A percentile compares a stretch with the other conserved stretches of the same genome.
Evolutionary conservation across 2,329 filamentous ascomycete genomes (phyloP).

Genomic region (Fusarium kyushuense): DNA sequence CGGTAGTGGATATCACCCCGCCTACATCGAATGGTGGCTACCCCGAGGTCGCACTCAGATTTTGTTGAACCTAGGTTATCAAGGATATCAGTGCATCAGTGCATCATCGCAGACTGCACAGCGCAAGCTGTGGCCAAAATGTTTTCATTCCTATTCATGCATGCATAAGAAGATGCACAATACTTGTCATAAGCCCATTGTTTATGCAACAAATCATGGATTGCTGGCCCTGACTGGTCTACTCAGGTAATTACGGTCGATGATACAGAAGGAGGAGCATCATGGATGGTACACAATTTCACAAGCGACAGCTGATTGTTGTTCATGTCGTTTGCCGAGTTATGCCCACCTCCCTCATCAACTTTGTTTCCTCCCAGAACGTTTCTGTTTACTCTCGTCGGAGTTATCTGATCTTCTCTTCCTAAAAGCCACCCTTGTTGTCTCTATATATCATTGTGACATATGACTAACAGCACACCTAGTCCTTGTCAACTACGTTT

Average conservation of each 20-base stretch:
- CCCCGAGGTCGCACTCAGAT: slow-evolving; percentile 29
- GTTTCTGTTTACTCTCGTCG: slow-evolving; percentile 3
- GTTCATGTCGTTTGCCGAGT: background rate
- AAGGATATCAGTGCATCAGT: slow-evolving; percentile 13
- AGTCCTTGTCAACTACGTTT: slow-evolving; percentile 13
- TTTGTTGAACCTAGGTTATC: slow-evolving; percentile 20
- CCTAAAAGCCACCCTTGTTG: slow-evolving; percentile 7
- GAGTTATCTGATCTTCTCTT: slow-evolving; percentile 34
- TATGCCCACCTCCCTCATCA: background rate
- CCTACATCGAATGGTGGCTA: slow-evolving; percentile 34
- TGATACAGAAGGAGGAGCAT: slow-evolving; percentile 10
- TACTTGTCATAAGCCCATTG: slow-evolving; percentile 13
- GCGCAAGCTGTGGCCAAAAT: slow-evolving; percentile 3
- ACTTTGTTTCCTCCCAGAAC: background rate
- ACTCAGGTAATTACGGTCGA: slow-evolving; percentile 2
- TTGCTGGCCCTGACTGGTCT: background rate
- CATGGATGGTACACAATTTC: slow-evolving; percentile 3
- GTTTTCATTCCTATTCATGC: background rate
- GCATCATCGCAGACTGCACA: slow-evolving; percentile 23
- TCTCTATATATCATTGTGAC: slow-evolving; percentile 18
- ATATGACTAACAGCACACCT: slow-evolving; percentile 15
- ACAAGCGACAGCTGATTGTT: background rate
- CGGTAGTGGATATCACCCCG: slow-evolving; percentile 28
- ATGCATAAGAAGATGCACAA: slow-evolving; percentile 24
- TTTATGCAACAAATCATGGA: slow-evolving; percentile 8